Percentiles rank a stretch among this genome's conserved stretches.
These are phyloP conservation scores for Dendryphion nanum DNA, from an alignment of 2,329 filamentous ascomycete species.

Conservation along the genomic window DNA sequence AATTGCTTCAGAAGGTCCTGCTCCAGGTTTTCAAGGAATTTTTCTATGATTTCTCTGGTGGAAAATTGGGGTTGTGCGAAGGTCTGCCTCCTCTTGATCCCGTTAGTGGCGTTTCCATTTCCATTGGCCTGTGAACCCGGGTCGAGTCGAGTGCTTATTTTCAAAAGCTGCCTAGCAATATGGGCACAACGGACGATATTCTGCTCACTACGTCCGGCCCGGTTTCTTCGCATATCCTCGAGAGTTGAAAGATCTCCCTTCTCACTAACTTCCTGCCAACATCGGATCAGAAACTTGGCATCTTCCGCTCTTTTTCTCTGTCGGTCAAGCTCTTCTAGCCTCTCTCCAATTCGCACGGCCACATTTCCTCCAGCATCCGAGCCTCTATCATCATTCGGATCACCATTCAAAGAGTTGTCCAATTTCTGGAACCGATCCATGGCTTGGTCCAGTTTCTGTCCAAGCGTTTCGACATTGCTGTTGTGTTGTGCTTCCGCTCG, in stretches of 20 bases:
- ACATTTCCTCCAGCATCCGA: conserved; percentile 72
- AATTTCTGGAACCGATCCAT: conserved; percentile 90
- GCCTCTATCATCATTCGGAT: conserved; percentile 49
- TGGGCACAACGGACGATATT: conserved; percentile 93
- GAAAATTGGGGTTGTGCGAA: conserved; percentile 50
- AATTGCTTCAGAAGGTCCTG: conserved; percentile 95
- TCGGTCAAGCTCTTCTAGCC: conserved; percentile 88
- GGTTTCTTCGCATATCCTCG: conserved; percentile 81
- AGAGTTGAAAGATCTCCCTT: conserved; percentile 82
- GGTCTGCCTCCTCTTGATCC: conserved; percentile 40
- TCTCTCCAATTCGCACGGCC: conserved; percentile 91
- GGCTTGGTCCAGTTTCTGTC: conserved; percentile 85
- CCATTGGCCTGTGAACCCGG: conserved; percentile 55
- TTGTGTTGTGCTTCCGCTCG: conserved; percentile 91
- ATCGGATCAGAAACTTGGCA: conserved; percentile 92
- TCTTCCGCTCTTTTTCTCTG: conserved; percentile 88
- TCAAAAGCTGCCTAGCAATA: conserved; percentile 88
- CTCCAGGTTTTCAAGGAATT: conserved; percentile 92
- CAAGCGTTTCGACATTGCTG: conserved; percentile 82
- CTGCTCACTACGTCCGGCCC: conserved; percentile 78
- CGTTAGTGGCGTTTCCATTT: conserved; percentile 49
- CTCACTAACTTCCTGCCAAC: conserved; percentile 94
- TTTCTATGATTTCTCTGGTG: conserved; percentile 88
- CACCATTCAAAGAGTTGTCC: conserved; percentile 75
- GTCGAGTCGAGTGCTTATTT: conserved; percentile 90